These are phyloP conservation scores for Xylaria bambusicola DNA, from an alignment of 495 filamentous ascomycete species.

Conservation along the genomic window DNA sequence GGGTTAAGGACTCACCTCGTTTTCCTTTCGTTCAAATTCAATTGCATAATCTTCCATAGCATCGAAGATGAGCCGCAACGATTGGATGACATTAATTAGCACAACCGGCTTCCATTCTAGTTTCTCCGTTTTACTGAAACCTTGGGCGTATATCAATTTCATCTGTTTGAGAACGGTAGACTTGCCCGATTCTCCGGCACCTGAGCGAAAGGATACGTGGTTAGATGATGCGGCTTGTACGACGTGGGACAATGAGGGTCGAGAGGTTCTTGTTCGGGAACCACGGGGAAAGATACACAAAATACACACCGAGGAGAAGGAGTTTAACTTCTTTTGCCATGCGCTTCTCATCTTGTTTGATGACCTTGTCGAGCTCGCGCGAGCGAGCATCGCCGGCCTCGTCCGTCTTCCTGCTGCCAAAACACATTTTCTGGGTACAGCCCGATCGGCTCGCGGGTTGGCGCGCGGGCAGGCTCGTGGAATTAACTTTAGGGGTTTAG, in stretches of 20 bases:
- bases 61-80: constrained; percentile 85
- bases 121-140: constrained; percentile 88
- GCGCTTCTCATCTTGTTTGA: constrained; percentile 80
- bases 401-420: constrained; percentile 56
- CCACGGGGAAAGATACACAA: too few species aligned
- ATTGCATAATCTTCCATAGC: constrained; percentile 89
- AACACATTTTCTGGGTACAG: constrained; percentile 54
- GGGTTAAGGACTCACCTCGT: constrained; percentile 65
- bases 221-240: constrained; percentile 29
- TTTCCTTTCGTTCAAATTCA: constrained; percentile 72
- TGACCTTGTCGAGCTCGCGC: constrained; percentile 71
- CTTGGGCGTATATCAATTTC: constrained; percentile 94
- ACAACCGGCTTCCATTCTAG: constrained; percentile 93
- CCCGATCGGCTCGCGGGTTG: constrained; percentile 11
- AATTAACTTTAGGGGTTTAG: background rate
- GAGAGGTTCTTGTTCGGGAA: too few species aligned
- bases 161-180: constrained; percentile 99
- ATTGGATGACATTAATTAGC: constrained; percentile 87
- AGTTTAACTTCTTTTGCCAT: constrained; percentile 81
- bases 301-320: constrained; percentile 69
- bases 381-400: constrained; percentile 53
- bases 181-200: constrained; percentile 96
- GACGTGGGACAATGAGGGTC: constrained; percentile 20
- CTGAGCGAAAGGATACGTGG: constrained; percentile 49
- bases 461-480: too few species aligned